Conservation (phyloP, 2,329 filamentous ascomycete species). For the Microdochium bolleyi region DNA sequence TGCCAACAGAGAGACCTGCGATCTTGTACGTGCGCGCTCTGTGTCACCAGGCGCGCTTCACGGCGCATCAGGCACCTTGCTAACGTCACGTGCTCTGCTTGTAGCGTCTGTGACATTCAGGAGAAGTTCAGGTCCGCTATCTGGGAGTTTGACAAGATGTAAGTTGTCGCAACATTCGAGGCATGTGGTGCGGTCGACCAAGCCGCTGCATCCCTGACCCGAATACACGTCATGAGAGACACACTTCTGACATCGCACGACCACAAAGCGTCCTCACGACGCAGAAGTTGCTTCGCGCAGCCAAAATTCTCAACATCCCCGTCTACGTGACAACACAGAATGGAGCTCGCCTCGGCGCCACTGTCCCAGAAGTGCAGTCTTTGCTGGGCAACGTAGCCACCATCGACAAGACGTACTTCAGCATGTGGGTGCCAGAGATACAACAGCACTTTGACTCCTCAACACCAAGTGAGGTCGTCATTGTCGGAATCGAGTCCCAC, state of each 20-base stretch:
- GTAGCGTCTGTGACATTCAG: slow-evolving; percentile 87
- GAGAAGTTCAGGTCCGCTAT: slow-evolving; percentile 85
- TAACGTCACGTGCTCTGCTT: slow-evolving; percentile 1
- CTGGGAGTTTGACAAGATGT: slow-evolving; percentile 78
- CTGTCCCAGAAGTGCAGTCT: slow-evolving; percentile 61
- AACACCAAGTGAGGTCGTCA: slow-evolving; percentile 51
- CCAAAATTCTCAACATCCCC: slow-evolving; percentile 62
- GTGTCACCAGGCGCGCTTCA: not conserved
- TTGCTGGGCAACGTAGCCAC: slow-evolving; percentile 46
- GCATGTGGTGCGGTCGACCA: not conserved
- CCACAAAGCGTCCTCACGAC: slow-evolving; percentile 52
- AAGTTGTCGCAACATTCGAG: slow-evolving; percentile 15
- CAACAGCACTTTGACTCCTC: slow-evolving; percentile 18
- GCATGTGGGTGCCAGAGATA: slow-evolving; percentile 72
- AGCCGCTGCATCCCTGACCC: not conserved
- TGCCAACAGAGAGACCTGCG: slow-evolving; percentile 34
- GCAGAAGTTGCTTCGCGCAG: slow-evolving; percentile 60
- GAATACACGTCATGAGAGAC: not conserved
- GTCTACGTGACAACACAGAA: slow-evolving; percentile 84
- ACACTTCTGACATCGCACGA: not conserved
- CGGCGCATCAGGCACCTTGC: slow-evolving; percentile 1
- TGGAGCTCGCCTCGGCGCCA: slow-evolving; percentile 67
- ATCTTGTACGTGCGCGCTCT: slow-evolving; percentile 34
- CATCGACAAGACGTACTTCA: slow-evolving; percentile 83
- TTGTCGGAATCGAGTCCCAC: slow-evolving; percentile 89